Evolutionary conservation across 164 flowering plant species (phyloP).

Genomic region (Brasenia schreberi): DNA sequence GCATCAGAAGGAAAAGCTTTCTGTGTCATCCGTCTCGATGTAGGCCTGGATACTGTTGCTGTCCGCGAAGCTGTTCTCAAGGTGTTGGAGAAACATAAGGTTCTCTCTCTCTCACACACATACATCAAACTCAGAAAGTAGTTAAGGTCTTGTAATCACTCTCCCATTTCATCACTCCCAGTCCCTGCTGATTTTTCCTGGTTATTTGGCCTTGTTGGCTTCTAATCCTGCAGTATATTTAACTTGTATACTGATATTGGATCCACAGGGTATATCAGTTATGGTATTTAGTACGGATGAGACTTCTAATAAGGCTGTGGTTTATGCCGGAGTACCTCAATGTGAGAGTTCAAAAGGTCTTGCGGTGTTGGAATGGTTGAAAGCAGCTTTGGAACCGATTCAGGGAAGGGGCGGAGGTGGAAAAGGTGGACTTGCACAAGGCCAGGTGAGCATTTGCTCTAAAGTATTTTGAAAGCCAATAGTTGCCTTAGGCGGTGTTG

Average conservation of each 20-base stretch:
- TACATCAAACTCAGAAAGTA: background rate
- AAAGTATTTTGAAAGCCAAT: no score
- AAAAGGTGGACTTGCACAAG: conserved; percentile 77
- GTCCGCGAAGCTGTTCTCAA: conserved; percentile 81
- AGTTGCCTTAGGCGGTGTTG: no score
- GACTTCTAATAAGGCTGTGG: conserved; percentile 68
- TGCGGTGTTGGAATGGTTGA: conserved; percentile 77
- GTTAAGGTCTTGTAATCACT: background rate
- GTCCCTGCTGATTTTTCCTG: no score
- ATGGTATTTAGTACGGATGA: conserved; percentile 83
- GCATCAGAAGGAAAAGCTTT: conserved; percentile 57
- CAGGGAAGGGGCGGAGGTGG: conserved; percentile 85
- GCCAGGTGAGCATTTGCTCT: conserved; percentile 49
- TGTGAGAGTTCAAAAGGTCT: conserved; percentile 34
- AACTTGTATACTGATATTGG: background rate
- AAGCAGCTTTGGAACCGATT: conserved; percentile 55
- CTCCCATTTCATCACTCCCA: background rate
- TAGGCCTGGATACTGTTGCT: conserved; percentile 74
- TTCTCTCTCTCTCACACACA: conserved; percentile 2
- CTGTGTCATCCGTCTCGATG: conserved; percentile 58
- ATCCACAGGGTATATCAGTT: conserved; percentile 55
- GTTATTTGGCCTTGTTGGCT: no score
- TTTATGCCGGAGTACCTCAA: conserved; percentile 79
- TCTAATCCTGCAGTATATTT: no score
- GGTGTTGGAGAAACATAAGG: conserved; percentile 55